Evolutionary conservation across 75 land plant species (phyloP).

Genomic region (Sequoiadendron giganteum): DNA sequence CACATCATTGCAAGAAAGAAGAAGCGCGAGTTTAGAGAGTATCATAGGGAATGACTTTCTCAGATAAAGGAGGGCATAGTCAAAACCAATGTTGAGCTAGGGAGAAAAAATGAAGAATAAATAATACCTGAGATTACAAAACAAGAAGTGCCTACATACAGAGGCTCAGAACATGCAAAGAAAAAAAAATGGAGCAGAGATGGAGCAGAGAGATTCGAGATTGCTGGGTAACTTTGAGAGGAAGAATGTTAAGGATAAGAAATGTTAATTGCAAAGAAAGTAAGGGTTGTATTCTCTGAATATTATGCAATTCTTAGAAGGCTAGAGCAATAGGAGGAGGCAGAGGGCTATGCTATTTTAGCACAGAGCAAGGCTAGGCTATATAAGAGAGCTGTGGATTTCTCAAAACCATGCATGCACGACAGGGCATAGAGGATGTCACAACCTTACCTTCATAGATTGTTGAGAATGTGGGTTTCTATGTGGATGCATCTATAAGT

Average conservation of each 20-base stretch:
- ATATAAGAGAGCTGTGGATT: neutral
- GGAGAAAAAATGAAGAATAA: neutral
- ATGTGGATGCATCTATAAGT: constrained; percentile 62
- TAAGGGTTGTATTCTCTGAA: neutral
- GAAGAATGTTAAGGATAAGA: neutral
- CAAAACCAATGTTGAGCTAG: neutral
- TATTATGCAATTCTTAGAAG: neutral
- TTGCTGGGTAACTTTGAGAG: neutral
- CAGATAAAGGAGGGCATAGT: neutral
- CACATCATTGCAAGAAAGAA: neutral
- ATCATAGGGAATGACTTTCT: neutral
- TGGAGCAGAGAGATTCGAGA: constrained; percentile 21
- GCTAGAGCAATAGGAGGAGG: neutral
- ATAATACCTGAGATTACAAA: constrained; percentile 19
- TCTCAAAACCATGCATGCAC: neutral
- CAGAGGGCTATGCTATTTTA: too few relatives aligned
- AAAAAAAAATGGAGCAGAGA: constrained; percentile 49
- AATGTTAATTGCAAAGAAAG: neutral
- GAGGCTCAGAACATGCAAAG: constrained; percentile 60
- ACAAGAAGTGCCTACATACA: constrained; percentile 40
- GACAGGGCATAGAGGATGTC: too few relatives aligned
- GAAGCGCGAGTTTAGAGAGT: neutral
- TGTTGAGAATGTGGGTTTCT: constrained; percentile 30
- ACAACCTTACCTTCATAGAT: constrained; percentile 26
- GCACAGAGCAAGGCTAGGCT: neutral